Evolutionary conservation across 345 rosid genomes (phyloP), one percentile per base, ranked within the genome.

Genomic region (Euphorbia peplus): DNA sequence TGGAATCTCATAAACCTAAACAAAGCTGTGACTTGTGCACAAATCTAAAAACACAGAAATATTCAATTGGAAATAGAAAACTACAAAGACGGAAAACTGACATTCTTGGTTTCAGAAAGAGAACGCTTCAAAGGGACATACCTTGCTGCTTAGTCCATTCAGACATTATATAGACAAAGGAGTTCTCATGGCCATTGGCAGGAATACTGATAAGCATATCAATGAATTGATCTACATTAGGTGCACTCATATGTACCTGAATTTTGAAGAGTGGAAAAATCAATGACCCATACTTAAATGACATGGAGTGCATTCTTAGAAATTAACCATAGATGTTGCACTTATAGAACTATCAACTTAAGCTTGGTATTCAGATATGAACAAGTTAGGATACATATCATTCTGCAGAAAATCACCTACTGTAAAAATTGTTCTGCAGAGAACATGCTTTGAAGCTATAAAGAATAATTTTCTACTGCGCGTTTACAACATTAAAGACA

Each of bases 131-230:
- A 53, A 47, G 9, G 73, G 61, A 70, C 83, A 82, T 77, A 83
- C 98, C 97, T 86, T 90, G 98, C 73, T 83, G 87, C 76, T 81
- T 86, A 59, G 87, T 86, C 98, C 98, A 93, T 79, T 93, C 98
- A 60, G 91, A 87, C 92, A 90, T 87, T 41, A 93, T 77, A 80
- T 87, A 93, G 19, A 70, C 75, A 66, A 93, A 85, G 29, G 96
- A 83, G 79, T 87, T 93, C 66, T 70, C 80, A 70, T 78, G 79
- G 78, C 88, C 88, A 73, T 70, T 80, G 52, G 88, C 86, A 12
- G 97, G 93, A 64, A 90, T 75, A 64, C 73, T 75, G 73, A 82
- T 75, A 67, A 93, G 88, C 85, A 87, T 78, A 79, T 90, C 83
- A 63, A 90, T 83, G 70, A 90, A 89, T 29, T 85, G 92, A 68